Conservation (phyloP, 345 rosid genomes). For the Limnanthes douglasii region DNA sequence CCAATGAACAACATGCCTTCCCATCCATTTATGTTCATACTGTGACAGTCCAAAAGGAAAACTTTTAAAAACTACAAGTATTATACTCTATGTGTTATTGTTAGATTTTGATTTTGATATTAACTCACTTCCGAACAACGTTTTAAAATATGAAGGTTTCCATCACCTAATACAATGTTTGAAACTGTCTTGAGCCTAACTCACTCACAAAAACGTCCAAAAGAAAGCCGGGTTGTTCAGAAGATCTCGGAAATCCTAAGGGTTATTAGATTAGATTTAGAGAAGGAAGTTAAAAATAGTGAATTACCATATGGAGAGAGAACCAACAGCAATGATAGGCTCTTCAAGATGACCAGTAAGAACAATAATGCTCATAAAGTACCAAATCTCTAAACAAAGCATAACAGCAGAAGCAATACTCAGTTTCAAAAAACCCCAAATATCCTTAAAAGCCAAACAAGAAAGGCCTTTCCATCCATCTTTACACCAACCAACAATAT, state of each 20-base stretch:
- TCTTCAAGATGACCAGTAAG: slow-evolving; percentile 89
- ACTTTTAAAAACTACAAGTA: no score
- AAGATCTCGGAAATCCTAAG: no score
- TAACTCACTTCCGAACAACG: no score
- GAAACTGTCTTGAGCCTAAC: no score
- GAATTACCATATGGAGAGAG: slow-evolving; percentile 75
- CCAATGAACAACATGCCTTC: slow-evolving; percentile 93
- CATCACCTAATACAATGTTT: no score
- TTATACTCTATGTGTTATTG: no score
- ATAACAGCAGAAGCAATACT: slow-evolving; percentile 93
- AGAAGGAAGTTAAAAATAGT: background rate
- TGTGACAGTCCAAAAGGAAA: slow-evolving; percentile 12
- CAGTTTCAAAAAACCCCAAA: slow-evolving; percentile 63
- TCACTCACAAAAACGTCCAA: background rate
- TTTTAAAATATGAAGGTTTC: no score
- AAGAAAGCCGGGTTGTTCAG: background rate
- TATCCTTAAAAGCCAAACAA: slow-evolving; percentile 71
- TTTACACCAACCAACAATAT: slow-evolving; percentile 77
- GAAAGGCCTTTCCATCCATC: slow-evolving; percentile 84
- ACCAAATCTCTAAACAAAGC: slow-evolving; percentile 98
- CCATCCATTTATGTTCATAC: slow-evolving; percentile 99
- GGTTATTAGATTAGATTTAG: no score
- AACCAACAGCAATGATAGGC: slow-evolving; percentile 78
- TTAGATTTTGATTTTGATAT: no score
- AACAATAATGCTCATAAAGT: slow-evolving; percentile 85